A percentile compares a stretch with the other conserved stretches of the same genome.
Evolutionary conservation across 2,329 filamentous ascomycete species (phyloP).

Genomic region (Aspergillus sp.): DNA sequence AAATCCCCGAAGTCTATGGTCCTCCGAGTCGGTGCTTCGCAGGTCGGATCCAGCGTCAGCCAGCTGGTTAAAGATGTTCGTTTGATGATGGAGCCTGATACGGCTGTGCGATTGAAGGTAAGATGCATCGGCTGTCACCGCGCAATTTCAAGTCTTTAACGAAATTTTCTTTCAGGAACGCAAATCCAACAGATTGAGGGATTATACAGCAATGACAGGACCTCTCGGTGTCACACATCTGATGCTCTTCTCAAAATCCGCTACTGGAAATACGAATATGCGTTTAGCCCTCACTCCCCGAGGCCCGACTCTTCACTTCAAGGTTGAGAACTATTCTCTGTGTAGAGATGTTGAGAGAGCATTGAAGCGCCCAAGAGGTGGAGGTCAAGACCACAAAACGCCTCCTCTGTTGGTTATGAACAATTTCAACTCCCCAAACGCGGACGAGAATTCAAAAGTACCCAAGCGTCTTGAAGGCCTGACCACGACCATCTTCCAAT

Average conservation of each 20-base stretch:
- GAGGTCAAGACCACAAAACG: slow-evolving; percentile 78
- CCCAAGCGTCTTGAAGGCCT: slow-evolving; percentile 92
- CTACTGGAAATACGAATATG: slow-evolving; percentile 86
- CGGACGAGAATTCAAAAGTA: slow-evolving; percentile 57
- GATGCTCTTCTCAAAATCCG: slow-evolving; percentile 85
- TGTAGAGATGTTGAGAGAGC: slow-evolving; percentile 84
- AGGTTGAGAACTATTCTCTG: slow-evolving; percentile 90
- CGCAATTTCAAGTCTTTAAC: slow-evolving; percentile 1
- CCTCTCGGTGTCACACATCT: slow-evolving; percentile 90
- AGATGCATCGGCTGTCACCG: slow-evolving; percentile 1
- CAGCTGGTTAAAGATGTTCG: slow-evolving; percentile 90
- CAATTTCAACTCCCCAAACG: slow-evolving; percentile 71
- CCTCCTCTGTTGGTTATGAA: slow-evolving; percentile 97
- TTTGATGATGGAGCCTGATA: slow-evolving; percentile 92
- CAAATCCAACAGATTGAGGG: slow-evolving; percentile 78
- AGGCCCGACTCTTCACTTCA: slow-evolving; percentile 89
- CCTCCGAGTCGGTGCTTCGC: slow-evolving; percentile 89
- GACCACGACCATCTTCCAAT: slow-evolving; percentile 91
- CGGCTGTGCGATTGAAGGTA: slow-evolving; percentile 76
- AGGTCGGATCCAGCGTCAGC: slow-evolving; percentile 85
- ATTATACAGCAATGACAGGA: slow-evolving; percentile 94
- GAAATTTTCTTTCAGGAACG: slow-evolving; percentile 54
- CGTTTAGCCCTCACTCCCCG: slow-evolving; percentile 81
- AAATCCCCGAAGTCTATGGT: slow-evolving; percentile 94
- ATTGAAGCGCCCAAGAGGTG: slow-evolving; percentile 75